A percentile compares a stretch with the other conserved stretches of the same genome.
phyloP scores from a whole-genome alignment of 2,329 filamentous ascomycete genomes.

The Talaromyces sp. region DNA sequence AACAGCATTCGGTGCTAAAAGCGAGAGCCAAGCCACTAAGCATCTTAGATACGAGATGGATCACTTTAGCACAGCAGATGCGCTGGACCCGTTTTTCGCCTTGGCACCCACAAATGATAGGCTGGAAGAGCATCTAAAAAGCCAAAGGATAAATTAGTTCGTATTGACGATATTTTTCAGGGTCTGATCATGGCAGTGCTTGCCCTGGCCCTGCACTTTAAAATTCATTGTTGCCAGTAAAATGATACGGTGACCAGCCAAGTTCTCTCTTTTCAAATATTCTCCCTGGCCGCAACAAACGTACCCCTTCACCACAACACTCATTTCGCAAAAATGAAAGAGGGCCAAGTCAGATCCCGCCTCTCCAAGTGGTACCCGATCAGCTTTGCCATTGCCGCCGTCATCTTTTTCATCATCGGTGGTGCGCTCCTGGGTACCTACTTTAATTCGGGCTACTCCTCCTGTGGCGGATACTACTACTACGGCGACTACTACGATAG shows the following conservation, averaged over 20 bases:
- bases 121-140: background rate
- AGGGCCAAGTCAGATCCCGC: background rate
- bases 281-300: background rate
- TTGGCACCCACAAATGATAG: conserved; percentile 4
- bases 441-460: conserved; percentile 6
- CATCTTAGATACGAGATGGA: conserved; percentile 1
- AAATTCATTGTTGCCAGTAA: background rate
- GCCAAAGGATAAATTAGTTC: conserved; percentile 45
- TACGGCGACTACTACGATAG: conserved; percentile 12
- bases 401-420: conserved; percentile 21
- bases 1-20: background rate
- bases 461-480: conserved; percentile 9
- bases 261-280: background rate
- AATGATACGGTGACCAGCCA: background rate
- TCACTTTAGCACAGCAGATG: background rate
- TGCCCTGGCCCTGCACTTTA: background rate
- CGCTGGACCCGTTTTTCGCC: conserved; percentile 25
- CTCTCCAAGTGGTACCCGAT: conserved; percentile 22
- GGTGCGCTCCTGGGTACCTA: conserved; percentile 20
- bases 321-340: conserved; percentile 1
- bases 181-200: conserved; percentile 30
- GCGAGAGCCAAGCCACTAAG: background rate
- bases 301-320: background rate
- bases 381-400: conserved; percentile 20
- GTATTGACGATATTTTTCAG: conserved; percentile 44